Conservation (phyloP, 2,329 filamentous ascomycete species). For the Aspergillus flavus region DNA sequence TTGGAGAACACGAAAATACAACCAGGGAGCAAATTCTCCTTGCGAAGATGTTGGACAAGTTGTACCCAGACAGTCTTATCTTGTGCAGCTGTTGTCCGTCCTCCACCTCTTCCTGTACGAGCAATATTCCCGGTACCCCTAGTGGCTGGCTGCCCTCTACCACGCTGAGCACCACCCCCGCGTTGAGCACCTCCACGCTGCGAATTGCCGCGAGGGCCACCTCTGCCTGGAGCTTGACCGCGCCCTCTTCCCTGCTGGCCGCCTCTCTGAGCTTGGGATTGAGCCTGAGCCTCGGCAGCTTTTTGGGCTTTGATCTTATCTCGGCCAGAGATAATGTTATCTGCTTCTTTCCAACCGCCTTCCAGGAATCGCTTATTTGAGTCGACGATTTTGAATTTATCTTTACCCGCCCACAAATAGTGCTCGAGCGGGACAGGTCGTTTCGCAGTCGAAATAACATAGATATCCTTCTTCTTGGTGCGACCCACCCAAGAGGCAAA, state of each 20-base stretch:
- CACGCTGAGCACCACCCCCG: conserved; percentile 52
- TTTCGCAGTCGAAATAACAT: conserved; percentile 97
- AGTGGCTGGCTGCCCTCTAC: conserved; percentile 59
- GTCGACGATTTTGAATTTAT: conserved; percentile 92
- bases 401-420: conserved; percentile 92
- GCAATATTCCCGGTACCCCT: conserved; percentile 82
- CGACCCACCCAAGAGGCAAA: conserved; percentile 98
- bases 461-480: conserved; percentile 98
- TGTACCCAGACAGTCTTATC: conserved; percentile 98
- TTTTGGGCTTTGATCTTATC: conserved; percentile 70
- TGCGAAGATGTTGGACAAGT: conserved; percentile 86
- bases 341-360: conserved; percentile 92
- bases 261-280: conserved; percentile 56
- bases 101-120: conserved; percentile 79
- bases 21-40: conserved; percentile 81
- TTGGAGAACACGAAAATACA: conserved; percentile 99
- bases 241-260: conserved; percentile 57
- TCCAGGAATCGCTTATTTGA: conserved; percentile 90
- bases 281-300: conserved; percentile 55
- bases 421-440: conserved; percentile 93
- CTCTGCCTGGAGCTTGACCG: conserved; percentile 54
- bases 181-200: conserved; percentile 45
- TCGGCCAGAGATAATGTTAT: conserved; percentile 76
- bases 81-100: conserved; percentile 85
- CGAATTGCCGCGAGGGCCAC: conserved; percentile 38